These are phyloP conservation scores for Phaeomoniella chlamydospora DNA, from an alignment of 2,329 filamentous ascomycete species.

Conservation along the genomic window DNA sequence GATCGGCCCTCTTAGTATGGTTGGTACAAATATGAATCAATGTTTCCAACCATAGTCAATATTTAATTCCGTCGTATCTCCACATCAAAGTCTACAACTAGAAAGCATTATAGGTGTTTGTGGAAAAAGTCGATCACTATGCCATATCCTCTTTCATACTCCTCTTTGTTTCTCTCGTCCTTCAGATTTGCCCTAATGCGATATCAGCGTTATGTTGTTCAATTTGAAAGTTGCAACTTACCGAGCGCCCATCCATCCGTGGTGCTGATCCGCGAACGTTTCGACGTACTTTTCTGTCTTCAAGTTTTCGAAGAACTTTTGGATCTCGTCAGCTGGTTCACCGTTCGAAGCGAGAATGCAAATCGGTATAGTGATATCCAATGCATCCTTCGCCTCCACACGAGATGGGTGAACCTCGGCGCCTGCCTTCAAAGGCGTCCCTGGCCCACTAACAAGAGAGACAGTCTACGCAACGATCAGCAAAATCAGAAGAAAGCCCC, in stretches of 20 bases:
- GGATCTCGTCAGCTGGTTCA: constrained; percentile 39
- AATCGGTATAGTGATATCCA: constrained; percentile 45
- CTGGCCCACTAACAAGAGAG: constrained; percentile 34
- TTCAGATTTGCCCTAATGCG: constrained; percentile 19
- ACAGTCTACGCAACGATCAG: constrained; percentile 31
- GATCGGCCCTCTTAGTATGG: too few species aligned
- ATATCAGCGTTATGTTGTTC: neutral
- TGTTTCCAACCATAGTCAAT: too few species aligned
- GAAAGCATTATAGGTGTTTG: constrained; percentile 23
- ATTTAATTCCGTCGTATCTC: too few species aligned
- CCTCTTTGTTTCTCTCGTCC: constrained; percentile 22
- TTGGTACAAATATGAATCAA: too few species aligned
- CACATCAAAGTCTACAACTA: too few species aligned
- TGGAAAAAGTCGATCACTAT: constrained; percentile 24
- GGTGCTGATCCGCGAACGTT: constrained; percentile 51
- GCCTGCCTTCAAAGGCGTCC: constrained; percentile 41
- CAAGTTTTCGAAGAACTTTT: constrained; percentile 37
- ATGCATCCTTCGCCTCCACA: constrained; percentile 43
- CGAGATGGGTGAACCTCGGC: constrained; percentile 42
- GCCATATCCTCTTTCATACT: constrained; percentile 28
- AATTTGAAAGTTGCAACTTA: neutral
- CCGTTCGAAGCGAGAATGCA: constrained; percentile 52
- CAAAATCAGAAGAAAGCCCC: constrained; percentile 12
- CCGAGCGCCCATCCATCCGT: constrained; percentile 62
- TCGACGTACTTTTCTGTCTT: constrained; percentile 41